phyloP scores from a whole-genome alignment of 2,329 filamentous ascomycete species.

The Allantophomopsis cytisporea region DNA sequence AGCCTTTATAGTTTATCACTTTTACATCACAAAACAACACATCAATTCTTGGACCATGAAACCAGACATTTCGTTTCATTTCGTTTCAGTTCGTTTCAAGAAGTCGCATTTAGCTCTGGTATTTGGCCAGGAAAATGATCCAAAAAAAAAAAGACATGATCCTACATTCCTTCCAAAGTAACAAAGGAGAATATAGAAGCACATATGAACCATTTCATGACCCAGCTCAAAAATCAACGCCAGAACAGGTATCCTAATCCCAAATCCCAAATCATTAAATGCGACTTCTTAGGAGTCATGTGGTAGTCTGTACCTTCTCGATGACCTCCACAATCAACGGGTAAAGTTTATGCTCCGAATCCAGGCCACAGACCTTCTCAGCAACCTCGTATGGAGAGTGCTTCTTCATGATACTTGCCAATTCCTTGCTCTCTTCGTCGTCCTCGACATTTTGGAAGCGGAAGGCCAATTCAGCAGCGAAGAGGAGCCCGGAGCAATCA shows the following conservation, averaged over 20 bases:
- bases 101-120: no score
- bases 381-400: slow-evolving; percentile 64
- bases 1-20: no score
- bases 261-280: neutral
- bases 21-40: no score
- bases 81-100: no score
- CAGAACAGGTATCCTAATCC: neutral
- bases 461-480: slow-evolving; percentile 80
- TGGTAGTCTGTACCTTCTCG: slow-evolving; percentile 58
- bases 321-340: slow-evolving; percentile 64
- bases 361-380: slow-evolving; percentile 68
- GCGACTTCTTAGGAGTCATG: neutral
- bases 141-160: no score
- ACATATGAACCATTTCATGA: no score
- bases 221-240: neutral
- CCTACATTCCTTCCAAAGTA: no score
- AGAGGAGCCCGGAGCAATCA: slow-evolving; percentile 60
- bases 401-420: slow-evolving; percentile 74
- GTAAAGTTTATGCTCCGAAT: slow-evolving; percentile 65
- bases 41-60: no score
- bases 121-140: no score
- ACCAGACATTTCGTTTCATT: no score
- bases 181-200: no score
- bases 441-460: slow-evolving; percentile 90
- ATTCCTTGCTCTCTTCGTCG: slow-evolving; percentile 77